A percentile compares a stretch with the other conserved stretches of the same genome.
phyloP scores from a whole-genome alignment of 148 eudicot species.

The Vaccinium macrocarpon region DNA sequence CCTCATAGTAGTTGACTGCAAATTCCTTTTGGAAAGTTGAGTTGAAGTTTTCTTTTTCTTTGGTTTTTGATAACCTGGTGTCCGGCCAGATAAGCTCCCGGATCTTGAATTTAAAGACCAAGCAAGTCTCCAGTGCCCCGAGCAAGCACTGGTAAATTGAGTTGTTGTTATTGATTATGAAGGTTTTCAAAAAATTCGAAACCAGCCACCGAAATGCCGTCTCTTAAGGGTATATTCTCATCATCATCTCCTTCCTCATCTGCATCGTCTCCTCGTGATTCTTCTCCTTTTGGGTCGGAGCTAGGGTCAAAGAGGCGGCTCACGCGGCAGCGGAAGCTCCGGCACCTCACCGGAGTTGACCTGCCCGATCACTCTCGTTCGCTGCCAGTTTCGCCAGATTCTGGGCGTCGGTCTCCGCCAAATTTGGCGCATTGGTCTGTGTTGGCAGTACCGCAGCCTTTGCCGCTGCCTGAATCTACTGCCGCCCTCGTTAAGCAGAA shows the following conservation, averaged over 20 bases:
- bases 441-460: constrained; percentile 52
- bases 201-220: constrained; percentile 18
- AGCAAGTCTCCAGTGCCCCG: too few species aligned
- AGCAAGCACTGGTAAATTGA: too few species aligned
- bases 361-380: constrained; percentile 19
- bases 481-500: not conserved
- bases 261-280: constrained; percentile 25
- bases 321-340: constrained; percentile 36
- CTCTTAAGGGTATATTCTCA: constrained; percentile 5
- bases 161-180: not conserved
- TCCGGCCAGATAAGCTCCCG: too few species aligned
- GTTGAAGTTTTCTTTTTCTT: not conserved
- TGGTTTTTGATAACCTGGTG: too few species aligned
- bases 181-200: not conserved
- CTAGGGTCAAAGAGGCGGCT: constrained; percentile 26
- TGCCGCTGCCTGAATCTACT: constrained; percentile 57
- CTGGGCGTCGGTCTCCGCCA: constrained; percentile 20
- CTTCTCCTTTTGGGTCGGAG: not conserved
- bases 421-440: constrained; percentile 26
- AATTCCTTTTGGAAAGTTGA: not conserved
- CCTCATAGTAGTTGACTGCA: not conserved
- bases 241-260: constrained; percentile 8
- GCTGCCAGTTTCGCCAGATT: constrained; percentile 34
- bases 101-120: too few species aligned
- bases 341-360: constrained; percentile 30